Conservation (phyloP, 768 basidiomycete genomes). For the Rhodotorula graminis region DNA sequence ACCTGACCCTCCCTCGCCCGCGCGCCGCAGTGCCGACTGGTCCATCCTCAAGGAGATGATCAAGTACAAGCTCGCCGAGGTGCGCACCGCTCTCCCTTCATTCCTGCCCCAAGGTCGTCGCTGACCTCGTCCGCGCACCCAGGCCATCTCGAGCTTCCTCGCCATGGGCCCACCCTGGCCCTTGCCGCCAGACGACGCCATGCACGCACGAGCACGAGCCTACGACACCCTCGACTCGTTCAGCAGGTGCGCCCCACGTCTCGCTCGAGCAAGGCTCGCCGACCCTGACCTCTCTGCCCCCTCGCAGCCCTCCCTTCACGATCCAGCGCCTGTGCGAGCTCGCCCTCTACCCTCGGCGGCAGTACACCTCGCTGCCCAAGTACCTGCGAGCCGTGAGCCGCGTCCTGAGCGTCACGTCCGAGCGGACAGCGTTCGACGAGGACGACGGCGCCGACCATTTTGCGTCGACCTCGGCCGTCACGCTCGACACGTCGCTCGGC, state of each 20-base stretch:
- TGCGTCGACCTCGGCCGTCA: constrained; percentile 32
- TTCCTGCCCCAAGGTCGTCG: rapidly evolving
- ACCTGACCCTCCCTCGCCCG: not conserved
- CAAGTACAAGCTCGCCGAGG: constrained; percentile 66
- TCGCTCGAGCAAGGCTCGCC: not conserved
- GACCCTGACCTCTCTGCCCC: not conserved
- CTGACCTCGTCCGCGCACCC: not conserved
- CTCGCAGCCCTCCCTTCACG: constrained; percentile 61
- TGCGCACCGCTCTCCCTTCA: constrained; percentile 43
- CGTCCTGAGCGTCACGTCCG: constrained; percentile 74
- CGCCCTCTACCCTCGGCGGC: constrained; percentile 60
- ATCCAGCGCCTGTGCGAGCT: constrained; percentile 85
- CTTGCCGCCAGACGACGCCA: constrained; percentile 53
- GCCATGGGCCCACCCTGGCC: constrained; percentile 54
- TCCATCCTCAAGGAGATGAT: constrained; percentile 62
- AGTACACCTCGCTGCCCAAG: constrained; percentile 76
- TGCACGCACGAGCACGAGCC: constrained; percentile 14
- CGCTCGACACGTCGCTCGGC: constrained; percentile 23
- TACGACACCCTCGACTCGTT: constrained; percentile 37
- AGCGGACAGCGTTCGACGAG: constrained; percentile 44
- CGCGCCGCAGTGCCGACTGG: constrained; percentile 62
- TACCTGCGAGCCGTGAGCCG: constrained; percentile 82
- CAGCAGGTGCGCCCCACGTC: constrained; percentile 6
- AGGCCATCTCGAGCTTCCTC: constrained; percentile 45
- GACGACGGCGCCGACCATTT: constrained; percentile 20